Percentiles rank a stretch among this genome's conserved stretches.
phyloP scores from a whole-genome alignment of 441 rosid species.

The Breynia disticha region DNA sequence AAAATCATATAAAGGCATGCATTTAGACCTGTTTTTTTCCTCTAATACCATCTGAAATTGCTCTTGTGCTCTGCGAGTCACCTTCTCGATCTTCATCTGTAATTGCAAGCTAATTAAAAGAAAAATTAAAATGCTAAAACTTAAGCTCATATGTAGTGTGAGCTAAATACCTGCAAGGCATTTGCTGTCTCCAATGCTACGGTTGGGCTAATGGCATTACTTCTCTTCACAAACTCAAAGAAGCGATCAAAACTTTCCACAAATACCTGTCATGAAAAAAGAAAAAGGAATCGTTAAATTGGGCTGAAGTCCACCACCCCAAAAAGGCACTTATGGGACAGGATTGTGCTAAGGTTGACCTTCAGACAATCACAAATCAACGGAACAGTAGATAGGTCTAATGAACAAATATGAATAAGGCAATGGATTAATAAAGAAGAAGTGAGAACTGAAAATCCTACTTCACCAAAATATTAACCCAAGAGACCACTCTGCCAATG shows the following conservation, averaged over 20 bases:
- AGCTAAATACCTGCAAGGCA: slow-evolving; percentile 83
- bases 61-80: slow-evolving; percentile 97
- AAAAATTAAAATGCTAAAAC: slow-evolving; percentile 10
- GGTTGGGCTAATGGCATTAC: slow-evolving; percentile 93
- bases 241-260: slow-evolving; percentile 89
- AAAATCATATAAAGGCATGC: slow-evolving; percentile 9
- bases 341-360: too few relatives aligned
- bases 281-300: slow-evolving; percentile 12
- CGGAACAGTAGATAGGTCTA: too few relatives aligned
- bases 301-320: too few relatives aligned
- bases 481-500: too few relatives aligned
- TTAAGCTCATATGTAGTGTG: slow-evolving; percentile 1
- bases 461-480: too few relatives aligned
- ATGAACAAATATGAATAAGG: too few relatives aligned
- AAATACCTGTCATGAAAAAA: slow-evolving; percentile 50
- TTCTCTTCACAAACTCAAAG: slow-evolving; percentile 87
- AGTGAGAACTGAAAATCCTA: too few relatives aligned
- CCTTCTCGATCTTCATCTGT: slow-evolving; percentile 90
- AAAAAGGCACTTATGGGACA: background rate
- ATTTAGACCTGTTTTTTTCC: slow-evolving; percentile 91
- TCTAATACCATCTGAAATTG: slow-evolving; percentile 92
- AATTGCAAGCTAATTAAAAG: slow-evolving; percentile 16
- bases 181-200: slow-evolving; percentile 96
- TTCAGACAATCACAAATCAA: too few relatives aligned
- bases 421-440: too few relatives aligned